These are phyloP conservation scores for Brassica carinata DNA, from an alignment of 345 rosid species.

Conservation along the genomic window DNA sequence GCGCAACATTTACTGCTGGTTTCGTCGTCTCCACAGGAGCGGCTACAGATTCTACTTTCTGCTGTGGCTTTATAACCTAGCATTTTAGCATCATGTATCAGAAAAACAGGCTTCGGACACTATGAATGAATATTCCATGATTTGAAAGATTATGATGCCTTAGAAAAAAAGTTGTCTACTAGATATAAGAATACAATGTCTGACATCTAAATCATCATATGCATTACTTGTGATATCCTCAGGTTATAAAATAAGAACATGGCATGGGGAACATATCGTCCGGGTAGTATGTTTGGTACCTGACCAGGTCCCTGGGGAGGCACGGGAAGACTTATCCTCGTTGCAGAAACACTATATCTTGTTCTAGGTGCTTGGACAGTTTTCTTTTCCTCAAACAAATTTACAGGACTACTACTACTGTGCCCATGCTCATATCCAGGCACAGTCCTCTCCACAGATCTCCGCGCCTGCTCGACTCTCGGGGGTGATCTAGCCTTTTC, in stretches of 20 bases:
- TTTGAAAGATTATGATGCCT: not conserved
- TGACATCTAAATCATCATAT: conserved; percentile 1
- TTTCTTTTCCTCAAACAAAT: conserved; percentile 63
- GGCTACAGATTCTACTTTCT: conserved; percentile 47
- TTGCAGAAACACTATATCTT: conserved; percentile 48
- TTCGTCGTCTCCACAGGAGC: conserved; percentile 50
- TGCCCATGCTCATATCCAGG: conserved; percentile 51
- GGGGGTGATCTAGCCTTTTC: conserved; percentile 72
- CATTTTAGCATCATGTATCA: conserved; percentile 30
- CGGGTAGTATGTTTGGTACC: conserved; percentile 45
- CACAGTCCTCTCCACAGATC: conserved; percentile 57
- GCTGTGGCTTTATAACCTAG: conserved; percentile 65
- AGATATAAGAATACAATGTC: conserved; percentile 3
- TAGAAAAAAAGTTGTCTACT: not conserved
- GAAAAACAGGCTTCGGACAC: not conserved
- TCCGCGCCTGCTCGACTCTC: conserved; percentile 55
- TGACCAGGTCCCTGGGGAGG: conserved; percentile 81
- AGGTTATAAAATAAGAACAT: conserved; percentile 11
- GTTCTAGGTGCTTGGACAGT: conserved; percentile 50
- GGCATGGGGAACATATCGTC: conserved; percentile 1
- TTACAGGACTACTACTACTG: conserved; percentile 55
- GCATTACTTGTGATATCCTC: conserved; percentile 24
- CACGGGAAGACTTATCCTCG: conserved; percentile 62
- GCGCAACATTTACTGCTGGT: conserved; percentile 45
- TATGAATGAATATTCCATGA: not conserved